These are phyloP conservation scores for Auriculariales sp. DNA, from an alignment of 768 basidiomycete genomes.

Conservation along the genomic window DNA sequence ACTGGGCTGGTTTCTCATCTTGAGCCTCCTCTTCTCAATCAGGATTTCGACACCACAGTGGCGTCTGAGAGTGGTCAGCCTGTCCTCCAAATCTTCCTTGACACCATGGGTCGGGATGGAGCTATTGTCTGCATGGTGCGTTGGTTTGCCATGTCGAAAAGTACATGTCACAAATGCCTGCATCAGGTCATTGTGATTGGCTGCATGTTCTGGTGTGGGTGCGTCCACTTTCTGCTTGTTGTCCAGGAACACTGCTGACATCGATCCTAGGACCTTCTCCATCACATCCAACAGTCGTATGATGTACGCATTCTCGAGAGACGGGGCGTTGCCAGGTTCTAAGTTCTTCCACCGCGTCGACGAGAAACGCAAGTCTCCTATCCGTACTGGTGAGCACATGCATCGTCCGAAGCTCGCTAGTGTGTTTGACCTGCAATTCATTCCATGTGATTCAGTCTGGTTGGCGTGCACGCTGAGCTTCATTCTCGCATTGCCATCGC, in stretches of 20 bases:
- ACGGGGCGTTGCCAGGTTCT: constrained; percentile 58
- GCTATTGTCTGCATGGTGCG: constrained; percentile 62
- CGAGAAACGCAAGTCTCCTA: constrained; percentile 41
- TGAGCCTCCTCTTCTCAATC: constrained; percentile 68
- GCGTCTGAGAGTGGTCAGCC: constrained; percentile 45
- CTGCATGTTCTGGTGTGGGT: constrained; percentile 65
- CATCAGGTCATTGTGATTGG: constrained; percentile 47
- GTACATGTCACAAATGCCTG: not conserved
- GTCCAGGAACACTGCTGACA: not conserved
- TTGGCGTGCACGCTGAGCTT: constrained; percentile 65
- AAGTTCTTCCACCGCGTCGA: constrained; percentile 53
- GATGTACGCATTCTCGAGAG: constrained; percentile 72
- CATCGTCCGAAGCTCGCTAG: not conserved
- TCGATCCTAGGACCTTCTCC: constrained; percentile 43
- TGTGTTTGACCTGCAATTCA: not conserved
- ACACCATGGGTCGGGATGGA: constrained; percentile 58
- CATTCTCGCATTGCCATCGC: constrained; percentile 55
- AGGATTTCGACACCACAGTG: constrained; percentile 45
- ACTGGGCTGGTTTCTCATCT: constrained; percentile 61
- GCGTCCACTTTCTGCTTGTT: constrained; percentile 10
- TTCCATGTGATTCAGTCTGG: constrained; percentile 38
- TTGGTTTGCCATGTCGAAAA: too few relatives aligned
- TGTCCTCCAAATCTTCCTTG: constrained; percentile 65
- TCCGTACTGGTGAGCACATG: constrained; percentile 42
- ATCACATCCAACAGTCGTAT: constrained; percentile 67